phyloP scores from a whole-genome alignment of 2,329 filamentous ascomycete genomes.

The Phialemonium atrogriseum region DNA sequence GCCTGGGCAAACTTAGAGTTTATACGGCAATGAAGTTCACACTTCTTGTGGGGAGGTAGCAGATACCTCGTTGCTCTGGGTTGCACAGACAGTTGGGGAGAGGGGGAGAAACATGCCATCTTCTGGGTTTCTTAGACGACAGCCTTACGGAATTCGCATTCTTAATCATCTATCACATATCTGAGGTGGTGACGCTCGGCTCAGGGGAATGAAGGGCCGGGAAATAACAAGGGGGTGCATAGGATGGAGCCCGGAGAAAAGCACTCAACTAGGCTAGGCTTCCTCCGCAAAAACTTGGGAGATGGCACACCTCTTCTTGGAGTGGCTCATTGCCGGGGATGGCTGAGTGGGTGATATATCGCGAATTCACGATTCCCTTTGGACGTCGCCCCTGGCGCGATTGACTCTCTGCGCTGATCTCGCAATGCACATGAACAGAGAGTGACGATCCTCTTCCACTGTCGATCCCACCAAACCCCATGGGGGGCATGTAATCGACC shows the following conservation, averaged over 20 bases:
- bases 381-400: background rate
- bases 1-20: slow-evolving; percentile 19
- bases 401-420: no score
- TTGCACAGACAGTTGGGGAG: slow-evolving; percentile 5
- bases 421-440: no score
- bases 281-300: background rate
- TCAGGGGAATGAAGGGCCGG: background rate
- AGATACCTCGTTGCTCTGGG: no score
- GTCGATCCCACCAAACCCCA: no score
- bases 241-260: background rate
- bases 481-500: background rate
- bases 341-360: background rate
- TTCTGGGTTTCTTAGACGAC: background rate
- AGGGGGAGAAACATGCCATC: background rate
- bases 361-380: slow-evolving; percentile 1
- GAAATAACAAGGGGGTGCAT: no score
- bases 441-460: no score
- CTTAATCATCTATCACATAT: background rate
- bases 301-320: slow-evolving; percentile 2
- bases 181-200: background rate
- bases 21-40: slow-evolving; percentile 26
- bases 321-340: background rate
- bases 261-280: background rate
- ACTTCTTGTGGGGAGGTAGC: slow-evolving; percentile 22
- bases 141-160: background rate